These are phyloP conservation scores for Solanum raphanifolium DNA, from an alignment of 257 asterid genomes.

Conservation along the genomic window DNA sequence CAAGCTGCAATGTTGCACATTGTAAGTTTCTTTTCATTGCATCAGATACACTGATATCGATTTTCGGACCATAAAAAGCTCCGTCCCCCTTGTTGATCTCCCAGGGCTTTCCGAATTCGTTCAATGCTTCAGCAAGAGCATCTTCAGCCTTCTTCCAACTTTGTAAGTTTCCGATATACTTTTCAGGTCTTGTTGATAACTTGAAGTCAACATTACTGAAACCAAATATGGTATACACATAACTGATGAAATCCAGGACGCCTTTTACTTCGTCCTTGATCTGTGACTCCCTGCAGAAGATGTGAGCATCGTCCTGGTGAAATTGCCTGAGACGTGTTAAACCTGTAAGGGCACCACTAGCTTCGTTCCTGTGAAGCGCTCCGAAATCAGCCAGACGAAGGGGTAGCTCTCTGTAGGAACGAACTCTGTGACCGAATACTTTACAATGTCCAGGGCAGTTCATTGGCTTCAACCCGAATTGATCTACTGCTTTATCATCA, in stretches of 20 bases:
- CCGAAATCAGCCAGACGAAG: conserved; percentile 95
- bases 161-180: conserved; percentile 64
- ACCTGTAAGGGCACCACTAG: conserved; percentile 95
- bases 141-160: conserved; percentile 88
- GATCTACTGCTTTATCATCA: conserved; percentile 49
- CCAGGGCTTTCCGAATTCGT: conserved; percentile 89
- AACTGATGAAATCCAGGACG: conserved; percentile 68
- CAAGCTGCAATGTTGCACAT: conserved; percentile 92
- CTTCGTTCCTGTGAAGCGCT: conserved; percentile 89
- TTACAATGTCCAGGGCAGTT: conserved; percentile 97
- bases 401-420: conserved; percentile 90
- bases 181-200: conserved; percentile 92
- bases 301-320: conserved; percentile 96
- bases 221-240: conserved; percentile 65
- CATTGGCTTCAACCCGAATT: conserved; percentile 96
- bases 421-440: conserved; percentile 81
- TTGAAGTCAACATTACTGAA: conserved; percentile 72
- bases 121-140: conserved; percentile 74
- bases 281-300: conserved; percentile 5
- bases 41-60: conserved; percentile 38
- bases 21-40: conserved; percentile 92
- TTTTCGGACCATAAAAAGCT: not conserved
- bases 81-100: conserved; percentile 27
- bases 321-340: conserved; percentile 89
- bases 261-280: conserved; percentile 88